A percentile compares a stretch with the other conserved stretches of the same genome.
Evolutionary conservation across 1,284 basidiomycete genomes (phyloP).

Genomic region (Macrocystidia cucumis): DNA sequence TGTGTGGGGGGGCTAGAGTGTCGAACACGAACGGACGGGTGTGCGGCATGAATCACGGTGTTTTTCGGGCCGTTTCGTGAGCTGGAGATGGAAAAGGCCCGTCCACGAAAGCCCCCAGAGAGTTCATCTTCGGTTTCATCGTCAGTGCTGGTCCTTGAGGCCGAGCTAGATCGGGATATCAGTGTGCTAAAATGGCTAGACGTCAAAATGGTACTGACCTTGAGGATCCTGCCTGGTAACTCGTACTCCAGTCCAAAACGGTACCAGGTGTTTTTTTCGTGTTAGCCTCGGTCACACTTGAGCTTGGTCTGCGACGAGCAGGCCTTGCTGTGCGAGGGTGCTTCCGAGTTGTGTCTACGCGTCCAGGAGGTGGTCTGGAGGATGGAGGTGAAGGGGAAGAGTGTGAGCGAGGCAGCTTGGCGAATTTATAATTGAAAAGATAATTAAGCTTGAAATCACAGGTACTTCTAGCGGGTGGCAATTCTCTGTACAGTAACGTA

Average conservation of each 20-base stretch:
- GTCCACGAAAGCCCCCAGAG: constrained; percentile 28
- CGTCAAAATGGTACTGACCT: constrained; percentile 31
- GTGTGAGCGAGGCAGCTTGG: constrained; percentile 68
- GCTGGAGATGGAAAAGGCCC: constrained; percentile 21
- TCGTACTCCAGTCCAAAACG: constrained; percentile 67
- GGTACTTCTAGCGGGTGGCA: too few relatives aligned
- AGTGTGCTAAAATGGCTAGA: constrained; percentile 5
- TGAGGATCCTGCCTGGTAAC: constrained; percentile 75
- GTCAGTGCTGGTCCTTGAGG: constrained; percentile 36
- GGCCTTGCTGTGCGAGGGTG: constrained; percentile 24
- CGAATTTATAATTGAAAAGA: too few relatives aligned
- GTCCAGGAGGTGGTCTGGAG: constrained; percentile 32
- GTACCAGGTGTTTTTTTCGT: constrained; percentile 13
- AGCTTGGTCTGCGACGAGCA: constrained; percentile 28
- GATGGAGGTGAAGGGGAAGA: constrained; percentile 70
- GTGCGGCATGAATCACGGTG: constrained; percentile 8
- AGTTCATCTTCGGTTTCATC: constrained; percentile 42
- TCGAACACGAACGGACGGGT: constrained; percentile 15
- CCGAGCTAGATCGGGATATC: constrained; percentile 30
- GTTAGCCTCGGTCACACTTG: constrained; percentile 16
- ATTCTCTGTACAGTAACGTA: too few relatives aligned
- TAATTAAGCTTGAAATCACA: too few relatives aligned
- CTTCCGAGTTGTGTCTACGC: constrained; percentile 32
- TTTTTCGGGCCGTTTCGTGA: constrained; percentile 5
- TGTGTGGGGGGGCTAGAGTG: constrained; percentile 21